Evolutionary conservation across 2,329 filamentous ascomycete species (phyloP).

Genomic region (Ramichloridium luteum): DNA sequence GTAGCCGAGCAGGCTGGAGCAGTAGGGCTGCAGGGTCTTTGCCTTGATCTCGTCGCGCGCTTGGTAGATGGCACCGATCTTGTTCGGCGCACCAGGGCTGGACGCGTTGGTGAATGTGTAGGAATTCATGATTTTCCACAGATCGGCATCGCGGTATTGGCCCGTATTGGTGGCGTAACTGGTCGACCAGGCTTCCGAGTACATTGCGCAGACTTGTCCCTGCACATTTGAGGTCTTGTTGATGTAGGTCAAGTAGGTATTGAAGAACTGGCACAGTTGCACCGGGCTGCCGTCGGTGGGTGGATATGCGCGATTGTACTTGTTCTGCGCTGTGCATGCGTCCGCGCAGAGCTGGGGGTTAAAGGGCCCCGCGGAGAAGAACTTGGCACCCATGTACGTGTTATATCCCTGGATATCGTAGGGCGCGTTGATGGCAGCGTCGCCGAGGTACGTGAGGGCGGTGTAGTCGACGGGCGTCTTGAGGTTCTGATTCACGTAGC

Average conservation of each 20-base stretch:
- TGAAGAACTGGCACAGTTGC: slow-evolving; percentile 22
- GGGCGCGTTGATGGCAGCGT: slow-evolving; percentile 19
- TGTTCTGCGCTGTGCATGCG: slow-evolving; percentile 12
- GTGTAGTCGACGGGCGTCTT: slow-evolving; percentile 8
- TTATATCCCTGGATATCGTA: slow-evolving; percentile 15
- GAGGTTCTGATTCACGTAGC: slow-evolving; percentile 2
- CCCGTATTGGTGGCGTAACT: slow-evolving; percentile 14
- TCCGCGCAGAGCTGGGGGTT: slow-evolving; percentile 21
- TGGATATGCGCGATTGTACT: slow-evolving; percentile 10
- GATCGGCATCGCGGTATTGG: slow-evolving; percentile 1
- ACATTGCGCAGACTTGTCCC: slow-evolving; percentile 30
- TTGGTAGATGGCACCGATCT: neutral
- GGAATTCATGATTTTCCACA: neutral
- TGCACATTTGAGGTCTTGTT: slow-evolving; percentile 26
- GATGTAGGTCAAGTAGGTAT: slow-evolving; percentile 26
- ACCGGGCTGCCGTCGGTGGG: slow-evolving; percentile 12
- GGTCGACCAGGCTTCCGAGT: slow-evolving; percentile 16
- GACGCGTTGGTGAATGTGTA: neutral
- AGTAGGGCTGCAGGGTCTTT: neutral
- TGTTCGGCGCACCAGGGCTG: neutral
- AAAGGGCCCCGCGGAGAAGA: slow-evolving; percentile 19
- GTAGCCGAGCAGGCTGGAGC: neutral
- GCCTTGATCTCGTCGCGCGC: neutral
- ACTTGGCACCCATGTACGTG: slow-evolving; percentile 18
- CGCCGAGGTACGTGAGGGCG: slow-evolving; percentile 8